phyloP scores from a whole-genome alignment of 2,329 filamentous ascomycete species.

The Ilyonectria sp. region DNA sequence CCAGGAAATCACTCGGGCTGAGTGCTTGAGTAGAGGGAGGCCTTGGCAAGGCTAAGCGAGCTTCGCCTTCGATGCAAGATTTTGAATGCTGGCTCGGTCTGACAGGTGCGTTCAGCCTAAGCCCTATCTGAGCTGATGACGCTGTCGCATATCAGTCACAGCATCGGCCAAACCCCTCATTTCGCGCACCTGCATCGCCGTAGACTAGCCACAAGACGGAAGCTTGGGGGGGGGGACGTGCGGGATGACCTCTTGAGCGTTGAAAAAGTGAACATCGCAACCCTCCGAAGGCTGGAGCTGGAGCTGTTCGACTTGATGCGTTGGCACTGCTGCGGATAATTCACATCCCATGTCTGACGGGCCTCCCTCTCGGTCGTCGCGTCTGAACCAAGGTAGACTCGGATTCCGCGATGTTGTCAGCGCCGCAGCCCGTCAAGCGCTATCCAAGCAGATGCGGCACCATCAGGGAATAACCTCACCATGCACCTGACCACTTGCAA shows the following conservation, averaged over 20 bases:
- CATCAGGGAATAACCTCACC: constrained; percentile 11
- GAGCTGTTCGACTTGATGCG: constrained; percentile 16
- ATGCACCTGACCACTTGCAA: constrained; percentile 31
- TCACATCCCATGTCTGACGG: background rate
- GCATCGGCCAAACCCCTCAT: constrained; percentile 19
- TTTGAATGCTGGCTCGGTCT: background rate
- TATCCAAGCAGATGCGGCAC: constrained; percentile 17
- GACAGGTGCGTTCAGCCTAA: constrained; percentile 6
- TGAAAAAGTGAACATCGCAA: constrained; percentile 5
- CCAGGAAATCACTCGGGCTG: background rate
- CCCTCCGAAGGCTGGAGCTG: constrained; percentile 9
- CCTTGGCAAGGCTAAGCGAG: background rate
- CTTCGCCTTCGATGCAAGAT: background rate
- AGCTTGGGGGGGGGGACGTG: background rate
- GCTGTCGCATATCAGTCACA: background rate
- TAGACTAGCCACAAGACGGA: background rate
- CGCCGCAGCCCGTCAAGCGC: constrained; percentile 1
- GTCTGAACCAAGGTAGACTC: constrained; percentile 1
- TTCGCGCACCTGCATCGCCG: constrained; percentile 1
- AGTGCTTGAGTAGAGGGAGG: background rate
- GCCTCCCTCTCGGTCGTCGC: constrained; percentile 8
- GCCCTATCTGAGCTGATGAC: constrained; percentile 14
- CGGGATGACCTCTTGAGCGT: background rate
- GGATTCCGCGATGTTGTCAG: constrained; percentile 3
- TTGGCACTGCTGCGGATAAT: constrained; percentile 17